A percentile compares a stretch with the other conserved stretches of the same genome.
Evolutionary conservation across 208 protist genomes (phyloP).

Genomic region (Wallacemonas rigidus): DNA sequence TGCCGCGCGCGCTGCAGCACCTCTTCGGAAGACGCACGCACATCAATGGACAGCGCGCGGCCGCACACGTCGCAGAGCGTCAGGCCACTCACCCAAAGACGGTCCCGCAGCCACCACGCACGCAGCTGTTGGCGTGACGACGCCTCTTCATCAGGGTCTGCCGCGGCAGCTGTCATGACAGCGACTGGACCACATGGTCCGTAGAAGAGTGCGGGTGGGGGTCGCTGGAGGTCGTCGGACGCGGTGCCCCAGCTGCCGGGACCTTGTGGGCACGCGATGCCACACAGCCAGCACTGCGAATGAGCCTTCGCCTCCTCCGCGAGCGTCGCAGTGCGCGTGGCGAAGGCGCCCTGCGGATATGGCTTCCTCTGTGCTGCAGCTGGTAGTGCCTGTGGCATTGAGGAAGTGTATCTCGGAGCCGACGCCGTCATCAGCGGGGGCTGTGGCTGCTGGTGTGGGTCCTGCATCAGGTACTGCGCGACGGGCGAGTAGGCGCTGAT

Average conservation of each 20-base stretch:
- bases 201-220: slow-evolving; percentile 31
- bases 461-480: slow-evolving; percentile 6
- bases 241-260: slow-evolving; percentile 30
- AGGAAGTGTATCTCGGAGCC: too few relatives aligned
- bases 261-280: slow-evolving; percentile 22
- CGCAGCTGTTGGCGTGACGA: background rate
- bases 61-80: slow-evolving; percentile 50
- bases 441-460: background rate
- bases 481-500: slow-evolving; percentile 1
- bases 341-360: too few relatives aligned
- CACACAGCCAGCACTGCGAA: slow-evolving; percentile 61
- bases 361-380: too few relatives aligned
- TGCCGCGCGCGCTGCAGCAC: slow-evolving; percentile 42
- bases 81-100: slow-evolving; percentile 23
- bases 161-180: too few relatives aligned
- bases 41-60: slow-evolving; percentile 24
- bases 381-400: too few relatives aligned
- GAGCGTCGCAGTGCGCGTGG: background rate
- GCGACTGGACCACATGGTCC: background rate
- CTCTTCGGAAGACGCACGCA: slow-evolving; percentile 16
- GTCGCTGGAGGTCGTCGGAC: background rate
- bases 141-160: background rate
- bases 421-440: too few relatives aligned
- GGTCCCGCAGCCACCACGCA: background rate
- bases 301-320: background rate